Base-by-base conservation (phyloP, 352 stramenopile species). In the Phytophthora cactorum region DNA sequence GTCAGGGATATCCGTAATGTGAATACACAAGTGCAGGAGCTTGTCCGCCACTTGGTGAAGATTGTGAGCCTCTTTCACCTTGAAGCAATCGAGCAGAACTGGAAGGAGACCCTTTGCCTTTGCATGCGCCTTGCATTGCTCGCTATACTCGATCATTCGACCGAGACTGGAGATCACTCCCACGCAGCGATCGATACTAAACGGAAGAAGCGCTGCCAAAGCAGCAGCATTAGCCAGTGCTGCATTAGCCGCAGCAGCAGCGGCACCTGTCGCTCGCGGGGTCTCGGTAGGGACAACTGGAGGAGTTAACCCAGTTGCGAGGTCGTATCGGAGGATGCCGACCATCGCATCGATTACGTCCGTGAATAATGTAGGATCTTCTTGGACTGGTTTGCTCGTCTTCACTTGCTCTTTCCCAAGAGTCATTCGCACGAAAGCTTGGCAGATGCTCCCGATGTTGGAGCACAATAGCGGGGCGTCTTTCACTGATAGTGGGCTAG, bases 31-130 rank as follows among this genome's bases (percentile, higher is more conserved):
- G 49, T 92, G 81, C 4, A 92, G 65, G 9, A 92, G 50, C 31
- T 89, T 92, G 44, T 92, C 84, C 1, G 70, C 69, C 0, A 82
- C 75, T 70, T 92, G 84, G 44, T 85, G 65, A 4, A 90, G 68
- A 2, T 63, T 45, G 3, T 57, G n/a, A 4, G 76, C 61, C 0
- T 70, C 38, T 5, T 71, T 58, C 7, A 90, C 41, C 5, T 73
- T 77, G 52, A 82, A 81, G 14, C 65, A 82, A 34, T 88, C 73
- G 1, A 92, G 11, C 3, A 88, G 51, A 2, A 85, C 28, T 0
- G 70, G 59, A 1, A 90, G 38, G 3, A 88, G 12, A 0, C 76
- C 79, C 4, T 73, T 66, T 22, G 46, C 9, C 25, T 85, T 86
- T 5, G 71, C 67, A 11, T 78, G 59, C 1, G 36, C 50, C 63